Conservation (phyloP, 169 alveolate genomes). For the Theileria luwenshuni region DNA sequence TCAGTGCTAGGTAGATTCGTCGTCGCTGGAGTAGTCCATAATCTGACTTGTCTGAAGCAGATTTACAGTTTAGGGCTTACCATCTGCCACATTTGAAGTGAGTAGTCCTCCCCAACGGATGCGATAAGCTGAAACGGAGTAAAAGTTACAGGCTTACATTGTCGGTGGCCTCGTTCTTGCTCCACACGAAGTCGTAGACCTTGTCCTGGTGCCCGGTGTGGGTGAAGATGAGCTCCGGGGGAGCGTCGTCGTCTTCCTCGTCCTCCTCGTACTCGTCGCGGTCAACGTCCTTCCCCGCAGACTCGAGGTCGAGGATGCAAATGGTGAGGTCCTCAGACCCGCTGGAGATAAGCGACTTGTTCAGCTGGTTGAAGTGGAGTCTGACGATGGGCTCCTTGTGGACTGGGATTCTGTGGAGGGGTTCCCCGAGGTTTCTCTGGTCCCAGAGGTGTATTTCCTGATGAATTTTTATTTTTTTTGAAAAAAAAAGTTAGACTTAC, state of each 20-base stretch:
- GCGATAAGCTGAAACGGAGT: constrained; percentile 35
- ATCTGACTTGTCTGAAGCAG: constrained; percentile 35
- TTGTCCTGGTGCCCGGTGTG: constrained; percentile 67
- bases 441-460: constrained; percentile 68
- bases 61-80: not conserved
- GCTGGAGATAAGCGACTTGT: constrained; percentile 43
- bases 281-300: constrained; percentile 31
- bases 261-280: constrained; percentile 26
- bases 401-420: constrained; percentile 52
- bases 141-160: constrained; percentile 16
- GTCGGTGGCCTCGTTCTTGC: constrained; percentile 37
- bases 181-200: constrained; percentile 67
- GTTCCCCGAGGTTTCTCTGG: constrained; percentile 34
- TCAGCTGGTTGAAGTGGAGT: constrained; percentile 49
- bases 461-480: not conserved
- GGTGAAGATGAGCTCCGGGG: constrained; percentile 62
- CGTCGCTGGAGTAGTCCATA: constrained; percentile 39
- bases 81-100: constrained; percentile 67
- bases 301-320: constrained; percentile 57
- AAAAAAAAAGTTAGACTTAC: constrained; percentile 26
- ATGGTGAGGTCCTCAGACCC: constrained; percentile 64
- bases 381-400: constrained; percentile 55
- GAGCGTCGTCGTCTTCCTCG: constrained; percentile 44
- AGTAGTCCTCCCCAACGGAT: constrained; percentile 67
- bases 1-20: constrained; percentile 2